phyloP scores from a whole-genome alignment of 2,329 filamentous ascomycete genomes.

The Monosporascus ibericus region DNA sequence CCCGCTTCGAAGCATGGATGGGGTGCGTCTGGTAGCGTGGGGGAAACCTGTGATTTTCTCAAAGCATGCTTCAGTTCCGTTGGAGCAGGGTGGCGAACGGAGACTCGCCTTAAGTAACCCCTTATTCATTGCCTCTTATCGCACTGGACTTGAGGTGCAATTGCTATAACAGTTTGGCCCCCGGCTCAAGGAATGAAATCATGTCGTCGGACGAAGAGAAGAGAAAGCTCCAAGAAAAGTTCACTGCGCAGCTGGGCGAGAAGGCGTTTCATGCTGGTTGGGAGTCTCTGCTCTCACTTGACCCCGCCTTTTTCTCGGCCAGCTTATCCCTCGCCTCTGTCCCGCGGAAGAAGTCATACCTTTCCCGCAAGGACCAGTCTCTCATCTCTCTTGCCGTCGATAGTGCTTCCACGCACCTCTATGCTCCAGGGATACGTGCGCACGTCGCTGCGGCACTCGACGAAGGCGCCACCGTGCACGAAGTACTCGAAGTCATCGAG shows the following conservation, averaged over 20 bases:
- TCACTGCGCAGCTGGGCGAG: slow-evolving; percentile 13
- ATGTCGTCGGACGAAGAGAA: slow-evolving; percentile 13
- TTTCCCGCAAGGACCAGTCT: slow-evolving; percentile 33
- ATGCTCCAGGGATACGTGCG: slow-evolving; percentile 33
- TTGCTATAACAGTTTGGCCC: neutral
- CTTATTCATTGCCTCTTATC: too few relatives aligned
- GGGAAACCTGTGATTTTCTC: neutral
- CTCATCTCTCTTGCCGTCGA: slow-evolving; percentile 38
- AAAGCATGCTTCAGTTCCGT: too few relatives aligned
- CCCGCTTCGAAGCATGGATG: neutral
- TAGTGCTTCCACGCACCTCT: slow-evolving; percentile 37
- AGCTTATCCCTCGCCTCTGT: slow-evolving; percentile 19
- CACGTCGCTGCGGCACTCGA: slow-evolving; percentile 32
- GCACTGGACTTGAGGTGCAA: too few relatives aligned
- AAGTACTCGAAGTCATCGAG: slow-evolving; percentile 40
- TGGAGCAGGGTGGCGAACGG: too few relatives aligned
- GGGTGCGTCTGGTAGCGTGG: neutral
- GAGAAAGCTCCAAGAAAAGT: slow-evolving; percentile 12
- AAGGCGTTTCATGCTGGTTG: slow-evolving; percentile 19
- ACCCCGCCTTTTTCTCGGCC: slow-evolving; percentile 21
- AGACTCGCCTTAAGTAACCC: too few relatives aligned
- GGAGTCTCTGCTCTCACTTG: slow-evolving; percentile 17
- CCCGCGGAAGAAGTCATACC: slow-evolving; percentile 21
- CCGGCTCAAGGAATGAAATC: neutral
- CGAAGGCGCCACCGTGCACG: slow-evolving; percentile 31